Evolutionary conservation across 768 basidiomycete species (phyloP), one percentile per base, ranked within the genome.

Genomic region (Ramaria sp.): DNA sequence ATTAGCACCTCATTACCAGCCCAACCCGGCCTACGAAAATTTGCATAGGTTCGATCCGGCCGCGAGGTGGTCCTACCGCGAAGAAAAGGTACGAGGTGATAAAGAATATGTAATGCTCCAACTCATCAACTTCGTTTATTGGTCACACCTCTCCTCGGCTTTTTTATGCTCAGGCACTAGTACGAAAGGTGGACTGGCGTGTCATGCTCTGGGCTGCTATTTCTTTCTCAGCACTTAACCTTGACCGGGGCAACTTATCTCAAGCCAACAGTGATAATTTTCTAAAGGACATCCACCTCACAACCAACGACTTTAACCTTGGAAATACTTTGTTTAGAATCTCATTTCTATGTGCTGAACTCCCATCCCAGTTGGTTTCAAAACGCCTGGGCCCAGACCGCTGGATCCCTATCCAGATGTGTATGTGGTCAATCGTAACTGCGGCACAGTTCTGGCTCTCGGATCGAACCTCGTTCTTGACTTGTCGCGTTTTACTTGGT

Each of bases 351-450:
- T 70, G 65, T 38, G 80, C 81, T 0, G 82, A 84, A 61, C 65
- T 84, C 17, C 82, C 83, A 7, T 83, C 82, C 11, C 82, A 83
- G 57, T 68, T 84, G 13, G 67, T 84, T 42, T 82, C 80, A 1
- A 84, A 84, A 66, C 72, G 76, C 12, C 60, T 81, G 39, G 82
- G 83, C 2, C 81, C 82, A 3, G 82, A 84, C 65, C 74, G 78
- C 24, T 83, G 79, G 81, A 81, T 82, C 65, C 79, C 81, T 5
- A 75, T 72, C 1, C 80, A 82, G 64, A 79, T 82, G 69, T 77
- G 75, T 52, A 59, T 74, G 17, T 81, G 79, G 79, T 75, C 70
- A 17, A 64, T 80, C 45, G 72, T 82, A 5, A 75, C 80, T 6
- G 61, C 73, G 22, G 66, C 64, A 27, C 83, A 83, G 62, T 83